Evolutionary conservation across 768 basidiomycete genomes (phyloP).

Genomic region (Mycena polygramma): DNA sequence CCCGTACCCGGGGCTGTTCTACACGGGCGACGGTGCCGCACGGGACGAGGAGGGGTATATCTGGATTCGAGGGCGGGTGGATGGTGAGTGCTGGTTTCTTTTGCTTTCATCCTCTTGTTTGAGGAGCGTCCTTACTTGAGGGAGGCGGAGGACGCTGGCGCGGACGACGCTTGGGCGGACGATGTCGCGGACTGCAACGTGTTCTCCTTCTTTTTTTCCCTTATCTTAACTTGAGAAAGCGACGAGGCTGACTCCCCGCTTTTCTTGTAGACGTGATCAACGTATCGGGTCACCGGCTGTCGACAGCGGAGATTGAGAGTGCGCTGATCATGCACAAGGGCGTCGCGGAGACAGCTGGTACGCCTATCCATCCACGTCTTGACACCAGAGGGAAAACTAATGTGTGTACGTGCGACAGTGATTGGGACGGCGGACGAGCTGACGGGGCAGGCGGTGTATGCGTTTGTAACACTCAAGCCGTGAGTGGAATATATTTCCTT

Average conservation of each 20-base stretch:
- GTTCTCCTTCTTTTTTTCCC: no score
- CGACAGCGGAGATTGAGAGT: conserved; percentile 98
- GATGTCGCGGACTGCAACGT: no score
- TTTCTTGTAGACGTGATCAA: conserved; percentile 87
- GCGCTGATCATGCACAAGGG: conserved; percentile 95
- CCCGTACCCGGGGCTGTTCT: conserved; percentile 81
- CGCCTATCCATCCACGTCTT: conserved; percentile 32
- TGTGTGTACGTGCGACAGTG: conserved; percentile 63
- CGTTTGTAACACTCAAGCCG: conserved; percentile 97
- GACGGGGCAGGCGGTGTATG: conserved; percentile 94
- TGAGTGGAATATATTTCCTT: conserved; percentile 55
- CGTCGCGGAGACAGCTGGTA: conserved; percentile 93
- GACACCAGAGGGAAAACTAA: neutral
- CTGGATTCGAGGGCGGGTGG: conserved; percentile 98
- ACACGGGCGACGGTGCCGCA: conserved; percentile 97
- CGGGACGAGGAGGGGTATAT: conserved; percentile 97
- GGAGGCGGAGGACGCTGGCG: no score
- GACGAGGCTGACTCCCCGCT: no score
- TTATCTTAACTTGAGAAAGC: no score
- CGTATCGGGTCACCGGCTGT: conserved; percentile 96
- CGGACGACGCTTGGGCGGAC: no score
- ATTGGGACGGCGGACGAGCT: conserved; percentile 90
- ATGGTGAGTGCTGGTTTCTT: conserved; percentile 79
- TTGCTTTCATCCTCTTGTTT: no score
- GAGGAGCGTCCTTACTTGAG: no score